A percentile compares a stretch with the other conserved stretches of the same genome.
phyloP scores from a whole-genome alignment of 495 filamentous ascomycete genomes.

The Aspergillus coremiiformis region DNA sequence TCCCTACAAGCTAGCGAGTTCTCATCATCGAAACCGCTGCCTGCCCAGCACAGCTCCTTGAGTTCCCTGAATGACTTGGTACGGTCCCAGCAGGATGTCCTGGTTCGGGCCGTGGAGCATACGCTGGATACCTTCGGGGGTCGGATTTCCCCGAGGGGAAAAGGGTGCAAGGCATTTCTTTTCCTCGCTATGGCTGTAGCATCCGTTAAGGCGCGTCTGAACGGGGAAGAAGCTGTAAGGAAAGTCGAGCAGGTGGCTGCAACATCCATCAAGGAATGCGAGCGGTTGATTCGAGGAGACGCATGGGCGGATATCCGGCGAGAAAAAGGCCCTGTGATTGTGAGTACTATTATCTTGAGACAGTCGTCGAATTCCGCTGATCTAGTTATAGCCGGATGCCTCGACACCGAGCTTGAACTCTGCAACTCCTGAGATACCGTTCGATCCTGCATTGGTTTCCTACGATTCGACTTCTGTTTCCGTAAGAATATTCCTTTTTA shows the following conservation, averaged over 20 bases:
- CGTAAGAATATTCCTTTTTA: conserved; percentile 18
- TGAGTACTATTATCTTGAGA: neutral
- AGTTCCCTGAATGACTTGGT: conserved; percentile 29
- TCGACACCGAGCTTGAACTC: conserved; percentile 9
- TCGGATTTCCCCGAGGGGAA: conserved; percentile 22
- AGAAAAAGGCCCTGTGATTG: conserved; percentile 7
- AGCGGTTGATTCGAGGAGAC: conserved; percentile 20
- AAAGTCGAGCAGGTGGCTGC: conserved; percentile 23
- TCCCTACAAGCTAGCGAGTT: conserved; percentile 27
- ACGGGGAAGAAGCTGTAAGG: conserved; percentile 26
- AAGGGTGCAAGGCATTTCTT: conserved; percentile 30
- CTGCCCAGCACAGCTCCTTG: conserved; percentile 6
- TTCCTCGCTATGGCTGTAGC: conserved; percentile 29
- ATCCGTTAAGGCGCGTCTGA: conserved; percentile 31
- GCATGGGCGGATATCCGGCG: conserved; percentile 21
- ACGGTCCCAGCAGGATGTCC: conserved; percentile 30
- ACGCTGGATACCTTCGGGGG: conserved; percentile 27
- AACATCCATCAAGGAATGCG: conserved; percentile 19
- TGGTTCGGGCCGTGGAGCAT: conserved; percentile 31
- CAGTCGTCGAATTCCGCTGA: neutral
- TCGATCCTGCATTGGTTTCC: conserved; percentile 24
- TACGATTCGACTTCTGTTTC: conserved; percentile 24
- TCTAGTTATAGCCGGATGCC: neutral
- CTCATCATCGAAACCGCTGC: neutral
- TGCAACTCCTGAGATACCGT: conserved; percentile 12